Evolutionary conservation across 352 stramenopile genomes (phyloP).

Genomic region (Proteromonas lacertae): DNA sequence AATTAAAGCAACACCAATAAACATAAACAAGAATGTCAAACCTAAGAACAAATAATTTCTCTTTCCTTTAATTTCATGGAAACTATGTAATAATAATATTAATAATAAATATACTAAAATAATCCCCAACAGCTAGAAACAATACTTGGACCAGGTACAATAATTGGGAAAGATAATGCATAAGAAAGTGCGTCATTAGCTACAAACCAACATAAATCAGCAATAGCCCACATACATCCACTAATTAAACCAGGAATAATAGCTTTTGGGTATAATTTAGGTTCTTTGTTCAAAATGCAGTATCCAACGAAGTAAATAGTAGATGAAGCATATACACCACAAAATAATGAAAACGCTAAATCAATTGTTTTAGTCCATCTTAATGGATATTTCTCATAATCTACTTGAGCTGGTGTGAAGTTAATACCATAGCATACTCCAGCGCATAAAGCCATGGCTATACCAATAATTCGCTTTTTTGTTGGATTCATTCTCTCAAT

Average conservation of each 20-base stretch:
- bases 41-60: background rate
- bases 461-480: constrained; percentile 3
- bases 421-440: constrained; percentile 8
- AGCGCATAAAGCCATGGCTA: constrained; percentile 5
- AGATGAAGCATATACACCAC: constrained; percentile 9
- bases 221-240: constrained; percentile 10
- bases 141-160: constrained; percentile 9
- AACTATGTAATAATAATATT: no score
- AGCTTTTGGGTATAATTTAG: constrained; percentile 4
- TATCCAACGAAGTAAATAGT: constrained; percentile 9
- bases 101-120: no score
- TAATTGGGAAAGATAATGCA: constrained; percentile 10
- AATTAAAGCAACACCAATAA: background rate
- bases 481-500: background rate
- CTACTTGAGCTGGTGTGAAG: constrained; percentile 10
- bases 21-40: background rate
- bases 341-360: constrained; percentile 12
- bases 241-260: constrained; percentile 7
- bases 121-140: constrained; percentile 10
- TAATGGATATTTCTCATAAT: constrained; percentile 6
- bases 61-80: constrained; percentile 3
- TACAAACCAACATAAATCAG: constrained; percentile 11
- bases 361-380: constrained; percentile 5
- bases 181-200: constrained; percentile 9
- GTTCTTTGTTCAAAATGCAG: constrained; percentile 5